Evolutionary conservation across 257 asterid species (phyloP).

Genomic region (Solanum lycopersicoides): DNA sequence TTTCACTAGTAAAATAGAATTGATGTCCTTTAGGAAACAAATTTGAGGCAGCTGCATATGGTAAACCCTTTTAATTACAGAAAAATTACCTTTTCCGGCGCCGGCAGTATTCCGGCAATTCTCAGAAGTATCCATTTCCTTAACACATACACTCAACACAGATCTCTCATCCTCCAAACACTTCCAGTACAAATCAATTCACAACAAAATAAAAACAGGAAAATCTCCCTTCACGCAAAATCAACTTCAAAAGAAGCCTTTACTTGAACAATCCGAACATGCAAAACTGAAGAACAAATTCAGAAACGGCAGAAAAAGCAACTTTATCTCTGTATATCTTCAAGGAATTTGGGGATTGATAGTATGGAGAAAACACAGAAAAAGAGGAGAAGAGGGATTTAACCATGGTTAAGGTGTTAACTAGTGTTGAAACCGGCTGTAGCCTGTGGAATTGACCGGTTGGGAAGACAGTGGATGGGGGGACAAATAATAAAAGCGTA

Average conservation of each 20-base stretch:
- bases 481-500: slow-evolving; percentile 13
- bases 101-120: slow-evolving; percentile 19
- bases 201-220: not conserved
- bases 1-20: not conserved
- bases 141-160: slow-evolving; percentile 8
- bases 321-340: not conserved
- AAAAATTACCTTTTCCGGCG: slow-evolving; percentile 31
- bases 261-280: not conserved
- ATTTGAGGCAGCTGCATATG: not conserved
- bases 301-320: not conserved
- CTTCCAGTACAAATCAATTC: not conserved
- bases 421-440: slow-evolving; percentile 2
- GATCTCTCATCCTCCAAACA: slow-evolving; percentile 52
- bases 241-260: not conserved
- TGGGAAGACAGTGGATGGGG: slow-evolving; percentile 14
- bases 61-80: not conserved
- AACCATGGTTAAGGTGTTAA: slow-evolving; percentile 20
- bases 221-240: not conserved
- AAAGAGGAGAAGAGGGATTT: not conserved
- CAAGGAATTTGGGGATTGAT: not conserved
- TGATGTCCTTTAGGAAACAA: not conserved
- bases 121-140: slow-evolving; percentile 51
- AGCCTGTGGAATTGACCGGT: slow-evolving; percentile 27
- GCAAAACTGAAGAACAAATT: not conserved
- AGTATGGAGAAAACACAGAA: not conserved